Percentiles rank a stretch among this genome's conserved stretches.
Conservation (phyloP, 495 filamentous ascomycete species). For the Cercophora newfieldiana region DNA sequence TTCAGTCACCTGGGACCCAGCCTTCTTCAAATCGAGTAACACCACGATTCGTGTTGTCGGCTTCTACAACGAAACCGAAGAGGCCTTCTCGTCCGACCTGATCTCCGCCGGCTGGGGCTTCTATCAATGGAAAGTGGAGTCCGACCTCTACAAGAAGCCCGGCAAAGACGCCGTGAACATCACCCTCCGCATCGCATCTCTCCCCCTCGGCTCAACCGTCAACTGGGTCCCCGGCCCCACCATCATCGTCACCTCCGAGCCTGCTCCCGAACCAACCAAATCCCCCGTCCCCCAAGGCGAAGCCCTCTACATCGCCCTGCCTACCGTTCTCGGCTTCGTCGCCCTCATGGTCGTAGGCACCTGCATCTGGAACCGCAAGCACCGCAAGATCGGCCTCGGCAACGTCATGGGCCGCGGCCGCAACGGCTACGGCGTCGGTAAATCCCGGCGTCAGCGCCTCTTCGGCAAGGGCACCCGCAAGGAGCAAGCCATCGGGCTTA, state of each 20-base stretch:
- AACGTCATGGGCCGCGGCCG: constrained; percentile 43
- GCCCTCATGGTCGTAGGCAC: constrained; percentile 33
- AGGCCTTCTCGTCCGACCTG: constrained; percentile 39
- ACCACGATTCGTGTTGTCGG: constrained; percentile 38
- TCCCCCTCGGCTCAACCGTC: constrained; percentile 18
- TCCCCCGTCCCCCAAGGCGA: constrained; percentile 24
- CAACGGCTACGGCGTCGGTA: constrained; percentile 35
- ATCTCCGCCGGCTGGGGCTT: constrained; percentile 41
- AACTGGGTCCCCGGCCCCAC: constrained; percentile 35
- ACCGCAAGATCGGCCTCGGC: constrained; percentile 39
- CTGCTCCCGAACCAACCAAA: constrained; percentile 21
- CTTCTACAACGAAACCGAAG: constrained; percentile 36
- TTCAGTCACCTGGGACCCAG: constrained; percentile 48
- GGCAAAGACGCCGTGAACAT: constrained; percentile 37
- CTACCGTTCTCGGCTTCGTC: constrained; percentile 40
- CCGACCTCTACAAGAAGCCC: constrained; percentile 22
- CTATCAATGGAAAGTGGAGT: constrained; percentile 39
- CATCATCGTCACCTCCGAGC: constrained; percentile 29
- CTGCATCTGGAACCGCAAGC: constrained; percentile 40
- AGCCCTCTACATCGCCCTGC: constrained; percentile 44
- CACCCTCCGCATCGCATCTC: constrained; percentile 39
- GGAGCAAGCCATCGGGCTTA: constrained; percentile 40
- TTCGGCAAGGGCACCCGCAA: constrained; percentile 25
- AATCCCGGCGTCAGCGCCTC: constrained; percentile 34
- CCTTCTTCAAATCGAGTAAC: constrained; percentile 41